Conservation (phyloP, 106 monocot genomes). For the Narthecium ossifragum region DNA sequence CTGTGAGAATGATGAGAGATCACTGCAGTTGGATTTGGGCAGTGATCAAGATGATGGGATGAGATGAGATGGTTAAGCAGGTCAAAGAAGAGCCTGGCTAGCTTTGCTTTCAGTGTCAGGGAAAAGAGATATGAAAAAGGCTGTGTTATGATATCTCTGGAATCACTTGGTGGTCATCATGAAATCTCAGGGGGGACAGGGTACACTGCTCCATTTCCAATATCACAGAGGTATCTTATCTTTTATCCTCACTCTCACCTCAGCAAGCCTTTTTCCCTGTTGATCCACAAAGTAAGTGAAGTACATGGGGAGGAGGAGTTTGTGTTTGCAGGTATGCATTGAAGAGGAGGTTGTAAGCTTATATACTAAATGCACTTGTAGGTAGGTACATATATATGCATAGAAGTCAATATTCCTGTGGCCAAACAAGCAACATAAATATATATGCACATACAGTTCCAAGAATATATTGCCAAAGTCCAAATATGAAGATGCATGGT, state of each 20-base stretch:
- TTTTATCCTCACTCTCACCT: neutral
- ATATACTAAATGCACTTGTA: neutral
- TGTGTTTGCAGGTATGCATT: too few relatives aligned
- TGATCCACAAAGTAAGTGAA: neutral
- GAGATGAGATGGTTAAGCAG: slow-evolving; percentile 11
- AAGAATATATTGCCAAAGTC: too few relatives aligned
- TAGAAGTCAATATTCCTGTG: too few relatives aligned
- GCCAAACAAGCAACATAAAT: too few relatives aligned
- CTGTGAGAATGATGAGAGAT: neutral
- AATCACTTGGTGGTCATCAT: slow-evolving; percentile 23
- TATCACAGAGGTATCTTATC: slow-evolving; percentile 23
- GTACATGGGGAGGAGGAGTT: neutral
- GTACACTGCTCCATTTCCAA: slow-evolving; percentile 31
- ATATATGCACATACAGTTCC: too few relatives aligned
- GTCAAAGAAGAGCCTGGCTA: slow-evolving; percentile 10
- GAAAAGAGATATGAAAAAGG: neutral
- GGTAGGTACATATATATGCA: neutral
- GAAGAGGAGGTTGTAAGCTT: too few relatives aligned
- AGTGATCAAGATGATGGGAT: slow-evolving; percentile 9
- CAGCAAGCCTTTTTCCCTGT: neutral
- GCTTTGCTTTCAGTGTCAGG: slow-evolving; percentile 8
- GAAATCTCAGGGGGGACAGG: slow-evolving; percentile 12
- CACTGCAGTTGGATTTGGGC: slow-evolving; percentile 17
- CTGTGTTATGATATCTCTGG: slow-evolving; percentile 28
- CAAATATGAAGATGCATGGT: too few relatives aligned